Evolutionary conservation across 2,329 filamentous ascomycete species (phyloP), one percentile per base, ranked within the genome.

Genomic region (Graphilbum fragrans): DNA sequence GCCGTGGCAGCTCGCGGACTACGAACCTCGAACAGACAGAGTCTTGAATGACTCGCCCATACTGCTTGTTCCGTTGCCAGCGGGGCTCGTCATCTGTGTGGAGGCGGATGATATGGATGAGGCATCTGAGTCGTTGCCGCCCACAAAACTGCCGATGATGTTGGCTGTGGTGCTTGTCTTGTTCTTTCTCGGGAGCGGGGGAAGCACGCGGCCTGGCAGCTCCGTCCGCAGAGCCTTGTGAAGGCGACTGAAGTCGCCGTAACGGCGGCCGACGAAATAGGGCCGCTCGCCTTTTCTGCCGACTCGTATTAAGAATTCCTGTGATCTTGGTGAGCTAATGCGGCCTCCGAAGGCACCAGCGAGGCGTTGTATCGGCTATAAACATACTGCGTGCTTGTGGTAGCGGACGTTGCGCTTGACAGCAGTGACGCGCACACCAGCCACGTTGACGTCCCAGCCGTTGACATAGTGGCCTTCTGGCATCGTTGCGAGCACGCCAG

Each of bases 401-500:
- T 92, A 80, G 44, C 90, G 72, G 22, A 96, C 78, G 45, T 86
- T 94, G 54, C 87, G 78, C 69, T 90, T 94, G 40, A 87, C 70
- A 8, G 78, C 80, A 2, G 77, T 82, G 21, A 86, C 79, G 47
- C 88, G 76, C 38, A 96, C 92, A 33, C 82, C 87, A 11, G 90
- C 86, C 38, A 98, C 82, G 57, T 98, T 98, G 50, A 95, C 79
- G 58, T 96, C 92, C 92, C 92, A 96, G 23, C 87, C 86, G 57
- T 98, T 90, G 54, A 95, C 84, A 47, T 80, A 82, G 59, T 95
- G 82, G 5, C 92, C 92, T 58, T 95, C 86, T 0, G 92, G 92
- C 47, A 90, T 69, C 35, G 88, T 93, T 45, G 87, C 77, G 45
- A 94, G 71, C 40, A 98, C 69, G 0, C 92, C 90, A 19, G 86